Evolutionary conservation across 1,139 yeast species (phyloP).

Genomic region (Candida dubliniensis): DNA sequence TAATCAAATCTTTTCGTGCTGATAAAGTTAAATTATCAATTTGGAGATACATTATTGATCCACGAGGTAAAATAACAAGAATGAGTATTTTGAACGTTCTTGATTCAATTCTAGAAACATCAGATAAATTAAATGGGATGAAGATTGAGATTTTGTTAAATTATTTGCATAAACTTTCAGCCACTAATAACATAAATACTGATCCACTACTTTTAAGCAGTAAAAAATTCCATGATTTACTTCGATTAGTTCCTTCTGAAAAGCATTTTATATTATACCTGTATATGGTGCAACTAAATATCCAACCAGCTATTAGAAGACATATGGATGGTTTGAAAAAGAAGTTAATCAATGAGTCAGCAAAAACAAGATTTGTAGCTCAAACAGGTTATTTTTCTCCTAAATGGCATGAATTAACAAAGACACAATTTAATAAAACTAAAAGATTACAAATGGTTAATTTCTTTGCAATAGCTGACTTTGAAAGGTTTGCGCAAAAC

Average conservation of each 20-base stretch:
- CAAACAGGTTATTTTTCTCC: constrained; percentile 40
- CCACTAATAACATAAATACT: constrained; percentile 25
- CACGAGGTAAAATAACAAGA: constrained; percentile 19
- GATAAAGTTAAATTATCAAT: constrained; percentile 32
- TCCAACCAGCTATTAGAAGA: constrained; percentile 24
- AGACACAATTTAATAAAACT: constrained; percentile 13
- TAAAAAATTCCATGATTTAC: constrained; percentile 20
- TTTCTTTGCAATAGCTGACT: constrained; percentile 32
- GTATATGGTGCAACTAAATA: constrained; percentile 35
- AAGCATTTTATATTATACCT: constrained; percentile 30
- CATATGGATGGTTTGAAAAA: constrained; percentile 23
- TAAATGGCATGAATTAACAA: constrained; percentile 36
- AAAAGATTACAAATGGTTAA: constrained; percentile 31
- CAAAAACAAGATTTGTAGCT: constrained; percentile 32
- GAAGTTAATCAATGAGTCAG: constrained; percentile 28
- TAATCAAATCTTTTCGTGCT: constrained; percentile 13
- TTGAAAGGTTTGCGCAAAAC: constrained; percentile 23
- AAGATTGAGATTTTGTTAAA: constrained; percentile 23
- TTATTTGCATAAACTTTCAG: constrained; percentile 25
- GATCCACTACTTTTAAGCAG: constrained; percentile 24
- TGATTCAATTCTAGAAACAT: constrained; percentile 18
- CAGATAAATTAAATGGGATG: constrained; percentile 15
- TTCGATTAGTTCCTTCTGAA: constrained; percentile 21
- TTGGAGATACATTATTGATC: constrained; percentile 27
- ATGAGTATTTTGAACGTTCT: constrained; percentile 22